These are phyloP conservation scores for Dothideomycetes sp. DNA, from an alignment of 2,329 filamentous ascomycete species.

Conservation along the genomic window DNA sequence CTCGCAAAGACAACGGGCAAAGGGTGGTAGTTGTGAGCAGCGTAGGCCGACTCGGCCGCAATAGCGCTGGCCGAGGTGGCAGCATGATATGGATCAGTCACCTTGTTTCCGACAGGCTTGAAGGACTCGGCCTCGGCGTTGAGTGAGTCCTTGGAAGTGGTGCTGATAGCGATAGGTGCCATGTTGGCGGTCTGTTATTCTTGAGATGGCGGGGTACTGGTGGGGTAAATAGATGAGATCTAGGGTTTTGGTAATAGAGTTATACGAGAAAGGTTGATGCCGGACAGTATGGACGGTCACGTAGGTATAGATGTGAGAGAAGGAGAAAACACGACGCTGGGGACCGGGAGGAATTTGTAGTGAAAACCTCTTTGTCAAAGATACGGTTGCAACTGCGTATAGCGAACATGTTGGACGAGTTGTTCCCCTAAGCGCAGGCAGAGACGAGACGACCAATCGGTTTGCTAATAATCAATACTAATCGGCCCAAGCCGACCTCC, in stretches of 20 bases:
- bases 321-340: neutral
- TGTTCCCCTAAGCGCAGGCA: conserved; percentile 6
- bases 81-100: conserved; percentile 54
- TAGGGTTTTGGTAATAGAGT: conserved; percentile 1
- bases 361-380: conserved; percentile 10
- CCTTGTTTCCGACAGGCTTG: conserved; percentile 28
- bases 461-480: conserved; percentile 6
- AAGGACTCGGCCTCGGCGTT: conserved; percentile 35
- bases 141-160: conserved; percentile 21
- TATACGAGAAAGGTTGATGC: neutral
- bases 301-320: neutral
- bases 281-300: neutral
- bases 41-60: conserved; percentile 68
- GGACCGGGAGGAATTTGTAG: conserved; percentile 10
- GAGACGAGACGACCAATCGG: neutral
- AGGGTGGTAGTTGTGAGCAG: conserved; percentile 98
- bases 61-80: conserved; percentile 73
- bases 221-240: conserved; percentile 9
- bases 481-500: neutral
- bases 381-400: conserved; percentile 4
- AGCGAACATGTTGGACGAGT: conserved; percentile 2
- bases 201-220: conserved; percentile 11
- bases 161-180: conserved; percentile 28
- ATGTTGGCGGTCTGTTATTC: conserved; percentile 17
- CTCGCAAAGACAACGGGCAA: conserved; percentile 86